Evolutionary conservation across 805 yeast genomes (phyloP), one percentile per base, ranked within the genome.

Genomic region (Zygoascus tannicola): DNA sequence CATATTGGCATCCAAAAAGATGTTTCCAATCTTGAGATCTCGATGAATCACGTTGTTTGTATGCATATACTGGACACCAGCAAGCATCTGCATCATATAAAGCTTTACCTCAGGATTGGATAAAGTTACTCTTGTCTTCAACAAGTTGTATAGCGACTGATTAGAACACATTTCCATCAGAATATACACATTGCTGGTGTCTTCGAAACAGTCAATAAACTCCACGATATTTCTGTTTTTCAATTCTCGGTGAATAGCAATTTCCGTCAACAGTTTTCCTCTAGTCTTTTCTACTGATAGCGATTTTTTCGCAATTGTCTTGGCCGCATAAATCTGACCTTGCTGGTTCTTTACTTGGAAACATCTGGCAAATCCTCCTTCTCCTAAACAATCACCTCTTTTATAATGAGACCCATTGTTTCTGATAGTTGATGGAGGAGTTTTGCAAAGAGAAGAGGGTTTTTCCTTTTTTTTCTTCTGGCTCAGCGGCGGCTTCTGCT

Each of bases 331-430:
- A 1, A 85, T 74, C 57, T 78, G 76, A 30, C 97, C 97, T 19
- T 56, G 50, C 49, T 86, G 82, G 65, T 88, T 95, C 60, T 83
- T 85, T 72, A 92, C 92, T 63, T 92, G 97, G 67, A 92, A 92
- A 61, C 99, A 92, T 59, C 97, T 78, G 15, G 98, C 99, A 70
- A 92, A 92, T 0, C 99, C 99, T 48, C 99, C 99, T 32, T 90
- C 97, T 32, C 98, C 98, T 30, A 92, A 70, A 56, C 87, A 88
- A 47, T 72, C 72, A 1, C 97, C 97, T 59, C 97, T 76, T 51
- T 83, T 85, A 64, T 84, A 92, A 55, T 87, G 94, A 59, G 85
- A 77, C 36, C 96, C 96, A 65, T 88, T 76, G 35, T 92, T 85
- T 54, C 90, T 75, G 52, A 92, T 94, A 51, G 88, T 73, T 15